These are phyloP conservation scores for Cladosporium oxysporum DNA, from an alignment of 2,329 filamentous ascomycete genomes.

Conservation along the genomic window DNA sequence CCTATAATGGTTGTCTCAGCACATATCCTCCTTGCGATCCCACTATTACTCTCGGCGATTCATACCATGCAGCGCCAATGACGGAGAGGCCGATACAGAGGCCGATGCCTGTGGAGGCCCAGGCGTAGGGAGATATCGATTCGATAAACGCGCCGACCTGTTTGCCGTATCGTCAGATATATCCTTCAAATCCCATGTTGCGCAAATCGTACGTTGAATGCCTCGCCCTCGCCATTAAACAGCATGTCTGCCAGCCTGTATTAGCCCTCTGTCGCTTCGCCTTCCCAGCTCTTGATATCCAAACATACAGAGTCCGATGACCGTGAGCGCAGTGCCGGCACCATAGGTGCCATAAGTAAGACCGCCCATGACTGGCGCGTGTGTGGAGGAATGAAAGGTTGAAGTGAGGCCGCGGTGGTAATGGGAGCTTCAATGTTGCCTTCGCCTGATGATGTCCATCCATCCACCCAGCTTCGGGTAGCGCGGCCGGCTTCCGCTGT, in stretches of 20 bases:
- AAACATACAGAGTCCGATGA: constrained; percentile 41
- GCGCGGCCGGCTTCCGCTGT: constrained; percentile 1
- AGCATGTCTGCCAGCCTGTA: constrained; percentile 76
- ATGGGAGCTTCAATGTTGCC: constrained; percentile 20
- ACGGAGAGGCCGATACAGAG: constrained; percentile 96
- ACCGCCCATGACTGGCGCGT: constrained; percentile 33
- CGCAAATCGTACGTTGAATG: constrained; percentile 75
- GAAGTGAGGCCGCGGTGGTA: constrained; percentile 7
- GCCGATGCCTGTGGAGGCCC: constrained; percentile 86
- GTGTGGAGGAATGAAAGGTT: constrained; percentile 7
- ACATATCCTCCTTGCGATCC: neutral
- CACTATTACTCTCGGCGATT: constrained; percentile 16
- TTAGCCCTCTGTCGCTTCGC: constrained; percentile 29
- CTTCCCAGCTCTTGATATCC: constrained; percentile 10
- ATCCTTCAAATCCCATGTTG: neutral
- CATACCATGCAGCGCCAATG: constrained; percentile 94
- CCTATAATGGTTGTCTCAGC: constrained; percentile 56
- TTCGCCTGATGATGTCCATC: constrained; percentile 2
- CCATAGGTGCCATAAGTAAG: constrained; percentile 41
- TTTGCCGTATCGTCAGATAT: constrained; percentile 11
- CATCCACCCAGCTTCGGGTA: neutral
- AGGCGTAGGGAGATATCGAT: constrained; percentile 88
- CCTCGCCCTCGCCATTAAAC: constrained; percentile 92
- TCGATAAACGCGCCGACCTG: constrained; percentile 93
- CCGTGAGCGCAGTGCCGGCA: constrained; percentile 36